phyloP scores from a whole-genome alignment of 2,329 filamentous ascomycete genomes.

The Cytospora leucostoma region DNA sequence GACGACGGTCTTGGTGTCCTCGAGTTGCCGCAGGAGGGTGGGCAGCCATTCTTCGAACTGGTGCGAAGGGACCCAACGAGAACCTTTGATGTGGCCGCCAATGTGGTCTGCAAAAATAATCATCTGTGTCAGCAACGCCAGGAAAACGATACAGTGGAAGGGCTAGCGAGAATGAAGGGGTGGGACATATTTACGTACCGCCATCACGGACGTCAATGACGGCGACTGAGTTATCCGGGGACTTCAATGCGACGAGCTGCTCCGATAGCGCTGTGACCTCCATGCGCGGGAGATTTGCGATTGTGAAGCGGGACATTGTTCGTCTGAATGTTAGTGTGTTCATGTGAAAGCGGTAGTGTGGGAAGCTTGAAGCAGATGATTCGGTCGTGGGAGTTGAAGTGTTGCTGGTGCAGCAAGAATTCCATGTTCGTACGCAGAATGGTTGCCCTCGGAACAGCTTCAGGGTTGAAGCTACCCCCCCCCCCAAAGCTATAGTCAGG shows the following conservation, averaged over 20 bases:
- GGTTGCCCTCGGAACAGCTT: too few species aligned
- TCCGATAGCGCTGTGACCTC: slow-evolving; percentile 68
- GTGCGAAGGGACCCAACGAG: slow-evolving; percentile 72
- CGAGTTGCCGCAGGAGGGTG: slow-evolving; percentile 76
- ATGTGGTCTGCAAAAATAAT: slow-evolving; percentile 67
- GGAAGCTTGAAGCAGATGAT: not conserved
- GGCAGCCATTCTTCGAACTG: slow-evolving; percentile 76
- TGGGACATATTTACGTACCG: slow-evolving; percentile 47
- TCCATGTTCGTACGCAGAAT: too few species aligned
- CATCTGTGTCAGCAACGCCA: not conserved
- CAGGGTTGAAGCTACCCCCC: too few species aligned
- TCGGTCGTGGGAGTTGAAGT: not conserved
- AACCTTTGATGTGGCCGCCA: slow-evolving; percentile 83
- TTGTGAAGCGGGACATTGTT: slow-evolving; percentile 32
- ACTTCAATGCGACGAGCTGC: slow-evolving; percentile 57
- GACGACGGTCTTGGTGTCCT: slow-evolving; percentile 78
- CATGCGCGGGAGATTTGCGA: slow-evolving; percentile 67
- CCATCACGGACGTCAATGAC: slow-evolving; percentile 89
- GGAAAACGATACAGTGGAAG: not conserved
- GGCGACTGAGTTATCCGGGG: slow-evolving; percentile 55
- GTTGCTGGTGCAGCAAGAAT: not conserved
- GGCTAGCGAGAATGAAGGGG: not conserved
- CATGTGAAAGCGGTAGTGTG: slow-evolving; percentile 3
- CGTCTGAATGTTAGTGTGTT: slow-evolving; percentile 15
- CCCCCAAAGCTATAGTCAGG: too few species aligned